Percentiles rank a stretch among this genome's conserved stretches.
Evolutionary conservation across 306 rosid genomes (phyloP).

Genomic region (Prinsepia uniflora): DNA sequence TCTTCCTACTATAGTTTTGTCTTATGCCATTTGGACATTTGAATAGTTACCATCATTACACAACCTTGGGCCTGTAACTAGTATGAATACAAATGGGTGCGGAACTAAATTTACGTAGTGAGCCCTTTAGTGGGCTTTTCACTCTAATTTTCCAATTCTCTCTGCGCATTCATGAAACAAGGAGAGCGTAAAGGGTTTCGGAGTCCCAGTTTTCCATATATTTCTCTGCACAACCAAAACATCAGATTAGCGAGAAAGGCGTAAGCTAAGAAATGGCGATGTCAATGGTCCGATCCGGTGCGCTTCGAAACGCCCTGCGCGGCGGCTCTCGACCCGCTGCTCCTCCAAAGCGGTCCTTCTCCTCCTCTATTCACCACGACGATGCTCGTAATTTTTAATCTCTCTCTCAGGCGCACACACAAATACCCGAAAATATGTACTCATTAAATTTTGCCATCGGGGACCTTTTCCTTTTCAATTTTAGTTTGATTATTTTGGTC

Average conservation of each 20-base stretch:
- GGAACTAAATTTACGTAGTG: neutral
- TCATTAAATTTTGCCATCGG: neutral
- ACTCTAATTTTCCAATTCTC: no score
- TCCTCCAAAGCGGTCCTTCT: conserved; percentile 52
- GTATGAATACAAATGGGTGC: neutral
- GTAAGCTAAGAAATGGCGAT: conserved; percentile 50
- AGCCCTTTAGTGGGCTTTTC: neutral
- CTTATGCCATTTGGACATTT: no score
- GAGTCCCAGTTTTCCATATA: neutral
- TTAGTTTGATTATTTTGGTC: neutral
- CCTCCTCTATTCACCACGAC: conserved; percentile 69
- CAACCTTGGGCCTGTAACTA: neutral
- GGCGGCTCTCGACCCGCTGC: conserved; percentile 47
- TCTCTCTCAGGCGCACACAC: conserved; percentile 6
- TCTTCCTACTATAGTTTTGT: no score
- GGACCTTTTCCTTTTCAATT: neutral
- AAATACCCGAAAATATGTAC: neutral
- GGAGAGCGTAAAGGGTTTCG: neutral
- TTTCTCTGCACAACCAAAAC: neutral
- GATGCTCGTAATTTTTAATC: conserved; percentile 54
- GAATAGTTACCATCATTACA: neutral
- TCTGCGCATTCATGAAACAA: neutral
- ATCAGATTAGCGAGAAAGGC: neutral
- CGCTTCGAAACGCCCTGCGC: conserved; percentile 60
- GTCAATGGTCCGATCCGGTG: conserved; percentile 65